Evolutionary conservation across 139 green algal species (phyloP).

Genomic region (Chloropicon primus): DNA sequence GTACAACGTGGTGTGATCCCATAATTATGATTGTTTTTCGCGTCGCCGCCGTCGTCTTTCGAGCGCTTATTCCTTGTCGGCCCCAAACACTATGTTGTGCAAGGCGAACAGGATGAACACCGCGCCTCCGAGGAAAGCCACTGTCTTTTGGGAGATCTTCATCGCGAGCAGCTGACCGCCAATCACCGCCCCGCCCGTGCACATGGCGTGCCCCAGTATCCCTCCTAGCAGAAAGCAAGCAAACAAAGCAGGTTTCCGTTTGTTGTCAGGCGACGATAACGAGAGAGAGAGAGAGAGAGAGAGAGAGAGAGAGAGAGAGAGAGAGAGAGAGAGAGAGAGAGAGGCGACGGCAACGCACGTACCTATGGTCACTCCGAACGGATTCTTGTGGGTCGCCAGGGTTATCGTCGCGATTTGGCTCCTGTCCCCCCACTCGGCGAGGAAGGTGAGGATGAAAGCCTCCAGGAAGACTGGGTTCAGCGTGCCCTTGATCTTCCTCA

Average conservation of each 20-base stretch:
- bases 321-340: too few relatives aligned
- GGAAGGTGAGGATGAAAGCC: constrained; percentile 90
- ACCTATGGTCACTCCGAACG: constrained; percentile 80
- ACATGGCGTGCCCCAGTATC: constrained; percentile 81
- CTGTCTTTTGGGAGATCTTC: constrained; percentile 76
- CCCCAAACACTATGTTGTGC: constrained; percentile 26
- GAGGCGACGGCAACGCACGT: too few relatives aligned
- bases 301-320: too few relatives aligned
- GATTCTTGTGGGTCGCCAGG: constrained; percentile 71
- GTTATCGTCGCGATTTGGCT: constrained; percentile 88
- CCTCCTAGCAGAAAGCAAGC: too few relatives aligned
- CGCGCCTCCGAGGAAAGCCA: constrained; percentile 61
- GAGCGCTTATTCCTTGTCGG: not conserved
- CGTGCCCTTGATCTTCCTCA: not conserved
- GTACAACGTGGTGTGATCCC: too few relatives aligned
- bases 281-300: too few relatives aligned
- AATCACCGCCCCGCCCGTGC: constrained; percentile 83
- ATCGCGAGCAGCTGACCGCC: constrained; percentile 81
- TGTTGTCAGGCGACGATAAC: too few relatives aligned
- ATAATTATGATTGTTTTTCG: too few relatives aligned
- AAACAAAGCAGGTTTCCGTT: too few relatives aligned
- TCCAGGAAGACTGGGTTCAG: constrained; percentile 74
- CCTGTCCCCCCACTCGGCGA: constrained; percentile 96
- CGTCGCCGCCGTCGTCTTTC: too few relatives aligned
- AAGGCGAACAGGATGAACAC: constrained; percentile 84